Evolutionary conservation across 345 rosid species (phyloP), one percentile per base, ranked within the genome.

Genomic region (Citropsis articulata): DNA sequence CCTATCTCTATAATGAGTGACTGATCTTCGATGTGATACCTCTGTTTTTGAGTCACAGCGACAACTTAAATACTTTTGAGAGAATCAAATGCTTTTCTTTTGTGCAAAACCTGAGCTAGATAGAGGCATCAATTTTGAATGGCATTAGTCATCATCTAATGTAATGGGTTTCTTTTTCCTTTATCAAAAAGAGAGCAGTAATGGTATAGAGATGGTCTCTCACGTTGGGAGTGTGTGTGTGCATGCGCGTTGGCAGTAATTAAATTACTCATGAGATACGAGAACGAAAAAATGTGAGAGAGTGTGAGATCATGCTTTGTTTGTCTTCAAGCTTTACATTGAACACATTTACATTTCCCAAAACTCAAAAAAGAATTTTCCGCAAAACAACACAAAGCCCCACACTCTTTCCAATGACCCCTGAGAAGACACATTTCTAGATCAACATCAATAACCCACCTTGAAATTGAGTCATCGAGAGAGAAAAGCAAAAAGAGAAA

Each of bases 371-470:
- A 80, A 80, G 80, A 83, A 82, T 79, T 87, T 77, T 62, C 72
- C 80, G 56, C 22, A 18, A 19, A 65, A 81, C 75, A 38, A 38
- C 87, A 77, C 86, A 73, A 83, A 83, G 77, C 60, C 84, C 86
- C 79, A 80, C 88, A 48, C 80, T 78, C 9, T 78, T 82, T 86
- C 87, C 86, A 77, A 79, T 77, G 67, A 72, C 75, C 67, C 31
- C 83, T 75, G 86, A 79, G 85, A 87, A 75, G 78, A 53, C 78
- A 85, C 89, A 84, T 82, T 83, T 81, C 85, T 84, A 60, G 72
- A 85, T 86, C 78, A 81, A 75, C 81, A 89, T 78, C 81, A 87
- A 84, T 62, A 82, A 77, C 88, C 88, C 78, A 75, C 84, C 87
- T 87, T 84, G 89, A 87, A 85, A 62, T 83, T 78, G 88, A 68